These are phyloP conservation scores for Aaosphaeria arxii DNA, from an alignment of 2,329 filamentous ascomycete species.

Conservation along the genomic window DNA sequence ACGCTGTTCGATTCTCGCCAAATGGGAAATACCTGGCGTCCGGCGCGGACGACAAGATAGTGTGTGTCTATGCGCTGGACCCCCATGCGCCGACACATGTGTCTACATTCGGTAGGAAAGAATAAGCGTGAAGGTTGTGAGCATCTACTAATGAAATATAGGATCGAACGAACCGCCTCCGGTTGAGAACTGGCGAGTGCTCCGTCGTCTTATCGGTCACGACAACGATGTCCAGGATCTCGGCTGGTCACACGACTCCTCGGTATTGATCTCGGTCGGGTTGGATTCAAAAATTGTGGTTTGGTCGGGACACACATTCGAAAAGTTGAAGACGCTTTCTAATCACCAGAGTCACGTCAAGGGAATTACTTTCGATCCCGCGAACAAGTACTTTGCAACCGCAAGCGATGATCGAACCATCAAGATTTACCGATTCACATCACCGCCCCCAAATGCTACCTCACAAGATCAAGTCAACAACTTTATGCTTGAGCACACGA, in stretches of 20 bases:
- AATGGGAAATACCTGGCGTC: conserved; percentile 95
- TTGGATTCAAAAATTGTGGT: conserved; percentile 97
- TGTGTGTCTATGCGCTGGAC: conserved; percentile 93
- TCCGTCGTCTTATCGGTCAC: conserved; percentile 88
- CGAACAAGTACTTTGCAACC: conserved; percentile 98
- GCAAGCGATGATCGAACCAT: conserved; percentile 96
- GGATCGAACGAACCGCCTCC: conserved; percentile 85
- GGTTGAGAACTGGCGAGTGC: conserved; percentile 97
- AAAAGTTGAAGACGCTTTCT: conserved; percentile 91
- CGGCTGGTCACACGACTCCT: conserved; percentile 95
- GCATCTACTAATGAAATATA: conserved; percentile 28
- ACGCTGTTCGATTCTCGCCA: conserved; percentile 93
- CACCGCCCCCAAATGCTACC: conserved; percentile 81
- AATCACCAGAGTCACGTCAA: conserved; percentile 98
- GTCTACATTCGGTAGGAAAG: conserved; percentile 69
- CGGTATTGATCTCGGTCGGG: conserved; percentile 91
- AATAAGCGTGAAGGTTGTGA: not conserved
- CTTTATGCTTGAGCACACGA: conserved; percentile 91
- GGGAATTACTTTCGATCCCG: conserved; percentile 96
- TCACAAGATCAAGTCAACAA: conserved; percentile 96
- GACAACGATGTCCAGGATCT: conserved; percentile 98
- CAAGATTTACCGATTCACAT: conserved; percentile 93
- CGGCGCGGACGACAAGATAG: conserved; percentile 97
- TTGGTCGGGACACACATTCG: conserved; percentile 97
- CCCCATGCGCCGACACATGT: conserved; percentile 72